Percentiles rank a stretch among this genome's conserved stretches.
phyloP scores from a whole-genome alignment of 129 eudicot genomes.

The Glebionis coronaria region DNA sequence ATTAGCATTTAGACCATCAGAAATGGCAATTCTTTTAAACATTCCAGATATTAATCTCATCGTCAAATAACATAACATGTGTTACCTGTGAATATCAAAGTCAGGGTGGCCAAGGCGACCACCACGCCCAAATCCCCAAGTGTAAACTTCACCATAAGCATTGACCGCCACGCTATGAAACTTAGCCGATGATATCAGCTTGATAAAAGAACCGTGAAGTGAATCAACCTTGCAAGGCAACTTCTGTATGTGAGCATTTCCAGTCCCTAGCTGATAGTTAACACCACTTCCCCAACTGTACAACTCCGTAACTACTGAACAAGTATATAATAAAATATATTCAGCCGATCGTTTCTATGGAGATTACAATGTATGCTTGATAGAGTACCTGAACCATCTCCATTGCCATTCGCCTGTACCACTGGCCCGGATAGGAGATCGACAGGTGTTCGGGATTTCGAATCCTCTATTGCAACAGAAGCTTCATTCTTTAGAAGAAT shows the following conservation, averaged over 20 bases:
- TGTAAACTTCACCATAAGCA: slow-evolving; percentile 80
- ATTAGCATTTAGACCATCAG: too few relatives aligned
- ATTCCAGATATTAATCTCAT: too few relatives aligned
- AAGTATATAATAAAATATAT: slow-evolving; percentile 14
- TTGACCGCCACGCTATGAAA: slow-evolving; percentile 94
- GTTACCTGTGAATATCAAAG: slow-evolving; percentile 95
- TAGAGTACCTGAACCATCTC: slow-evolving; percentile 54
- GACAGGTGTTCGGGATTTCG: slow-evolving; percentile 73
- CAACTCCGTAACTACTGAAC: slow-evolving; percentile 77
- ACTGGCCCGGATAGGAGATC: slow-evolving; percentile 96
- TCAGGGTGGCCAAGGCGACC: slow-evolving; percentile 99
- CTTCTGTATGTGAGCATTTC: slow-evolving; percentile 97
- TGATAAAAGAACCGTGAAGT: slow-evolving; percentile 76
- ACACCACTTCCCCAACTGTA: slow-evolving; percentile 99
- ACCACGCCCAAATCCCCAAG: slow-evolving; percentile 99
- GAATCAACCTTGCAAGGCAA: slow-evolving; percentile 94
- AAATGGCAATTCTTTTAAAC: too few relatives aligned
- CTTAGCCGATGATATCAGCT: slow-evolving; percentile 75
- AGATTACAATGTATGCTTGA: slow-evolving; percentile 10
- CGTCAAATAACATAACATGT: neutral
- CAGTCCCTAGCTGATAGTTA: slow-evolving; percentile 96
- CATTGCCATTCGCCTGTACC: slow-evolving; percentile 54
- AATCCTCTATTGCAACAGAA: slow-evolving; percentile 73
- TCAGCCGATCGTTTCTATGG: slow-evolving; percentile 11
- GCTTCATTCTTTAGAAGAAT: slow-evolving; percentile 82